Base-by-base conservation (phyloP, 2,329 filamentous ascomycete species). In the Talaromyces sp. region DNA sequence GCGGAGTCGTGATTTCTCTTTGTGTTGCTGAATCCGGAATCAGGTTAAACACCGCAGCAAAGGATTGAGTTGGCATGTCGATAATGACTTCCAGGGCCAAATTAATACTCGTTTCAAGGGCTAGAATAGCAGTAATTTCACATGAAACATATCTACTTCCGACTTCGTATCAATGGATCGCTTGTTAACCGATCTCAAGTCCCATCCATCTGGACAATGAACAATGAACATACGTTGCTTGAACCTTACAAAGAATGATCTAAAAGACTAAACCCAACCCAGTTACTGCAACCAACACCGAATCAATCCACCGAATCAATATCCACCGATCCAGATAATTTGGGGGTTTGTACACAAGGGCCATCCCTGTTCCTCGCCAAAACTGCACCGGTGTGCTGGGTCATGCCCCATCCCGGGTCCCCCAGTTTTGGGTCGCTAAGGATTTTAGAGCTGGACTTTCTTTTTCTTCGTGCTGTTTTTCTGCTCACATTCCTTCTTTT, bases 311-410 rank as follows among this genome's bases (percentile, higher is more conserved):
- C 54, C 34, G 13, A 43, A 27, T 25, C 31, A 43, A 22, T 58
- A 36, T 43, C 25, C 54, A 43, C 11, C 25, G 34, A 29, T 54
- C 13, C 29, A 45, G 36, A 27, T 25, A 59, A 27, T 59, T 59
- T 58, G 15, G 36, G 56, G 38, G 6, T 59, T 13, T 45, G 36
- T 43, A 38, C 56, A 19, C 56, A 25, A 2, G 56, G 22, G 11
- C 5, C 31, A 56, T 43, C 56, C 56, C 38, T 45, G 22, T 59
- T 45, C 17, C 45, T 29, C 36, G n/a, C 51, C 5, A 54, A 53
- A 22, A 27, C 22, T 43, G 56, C 56, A 43, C 56, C 56, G 38
- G 27, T 59, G 56, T 38, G 38, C 8, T 45, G 56, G 56, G 38
- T 59, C 56, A 29, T 29, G 25, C 56, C 36, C 56, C 56, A 45